These are phyloP conservation scores for Cladosporium sp. DNA, from an alignment of 2,329 filamentous ascomycete genomes.

Conservation along the genomic window DNA sequence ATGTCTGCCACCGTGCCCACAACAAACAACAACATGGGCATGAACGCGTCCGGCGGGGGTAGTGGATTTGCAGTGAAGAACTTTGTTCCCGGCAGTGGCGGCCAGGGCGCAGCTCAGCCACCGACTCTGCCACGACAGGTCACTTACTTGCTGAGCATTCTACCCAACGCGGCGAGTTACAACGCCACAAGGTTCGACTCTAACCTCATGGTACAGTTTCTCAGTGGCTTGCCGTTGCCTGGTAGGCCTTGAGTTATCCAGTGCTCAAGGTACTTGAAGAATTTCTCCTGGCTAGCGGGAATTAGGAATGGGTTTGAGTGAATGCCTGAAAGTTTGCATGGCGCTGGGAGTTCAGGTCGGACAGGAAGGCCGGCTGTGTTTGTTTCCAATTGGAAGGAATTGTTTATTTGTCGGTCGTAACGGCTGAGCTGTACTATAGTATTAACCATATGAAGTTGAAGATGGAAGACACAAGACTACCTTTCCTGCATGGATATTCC, in stretches of 20 bases:
- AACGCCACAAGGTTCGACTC: slow-evolving; percentile 65
- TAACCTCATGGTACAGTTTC: slow-evolving; percentile 64
- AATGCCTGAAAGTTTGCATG: no score
- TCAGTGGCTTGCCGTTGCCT: slow-evolving; percentile 53
- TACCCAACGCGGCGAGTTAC: slow-evolving; percentile 70
- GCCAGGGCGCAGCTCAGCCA: slow-evolving; percentile 30
- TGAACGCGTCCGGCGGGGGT: slow-evolving; percentile 15
- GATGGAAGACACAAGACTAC: no score
- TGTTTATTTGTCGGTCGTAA: no score
- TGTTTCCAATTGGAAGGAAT: no score
- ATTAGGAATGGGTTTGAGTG: no score
- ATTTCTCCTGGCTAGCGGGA: no score
- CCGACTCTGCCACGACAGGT: slow-evolving; percentile 68
- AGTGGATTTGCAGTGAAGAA: slow-evolving; percentile 30
- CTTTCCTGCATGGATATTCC: no score
- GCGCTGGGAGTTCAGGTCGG: no score
- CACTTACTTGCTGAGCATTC: slow-evolving; percentile 44
- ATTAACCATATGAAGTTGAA: no score
- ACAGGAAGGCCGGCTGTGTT: no score
- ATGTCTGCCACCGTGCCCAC: slow-evolving; percentile 21
- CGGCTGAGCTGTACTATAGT: no score
- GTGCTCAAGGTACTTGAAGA: no score
- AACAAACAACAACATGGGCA: slow-evolving; percentile 1
- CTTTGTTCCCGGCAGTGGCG: slow-evolving; percentile 22
- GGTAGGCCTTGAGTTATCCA: neutral